These are phyloP conservation scores for Metschnikowia lochheadii DNA, from an alignment of 805 yeast genomes.

Conservation along the genomic window DNA sequence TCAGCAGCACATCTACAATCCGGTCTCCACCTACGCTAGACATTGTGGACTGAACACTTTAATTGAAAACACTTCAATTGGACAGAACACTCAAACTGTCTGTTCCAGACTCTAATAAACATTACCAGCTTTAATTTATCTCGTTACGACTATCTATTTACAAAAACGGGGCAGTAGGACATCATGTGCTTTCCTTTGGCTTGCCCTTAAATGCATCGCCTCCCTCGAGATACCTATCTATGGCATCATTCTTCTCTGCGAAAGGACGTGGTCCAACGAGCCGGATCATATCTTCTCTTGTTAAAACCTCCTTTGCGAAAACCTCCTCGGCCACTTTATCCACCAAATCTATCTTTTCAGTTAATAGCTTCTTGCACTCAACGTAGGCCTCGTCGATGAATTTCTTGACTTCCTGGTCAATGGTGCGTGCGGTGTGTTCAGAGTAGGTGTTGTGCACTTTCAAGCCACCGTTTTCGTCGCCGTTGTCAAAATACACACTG, in stretches of 20 bases:
- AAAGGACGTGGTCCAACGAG: slow-evolving; percentile 75
- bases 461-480: slow-evolving; percentile 43
- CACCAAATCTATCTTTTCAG: slow-evolving; percentile 57
- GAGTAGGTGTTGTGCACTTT: slow-evolving; percentile 82
- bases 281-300: slow-evolving; percentile 76
- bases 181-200: slow-evolving; percentile 14
- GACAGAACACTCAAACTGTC: not conserved
- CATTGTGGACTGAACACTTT: slow-evolving; percentile 1
- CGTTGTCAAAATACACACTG: slow-evolving; percentile 71
- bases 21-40: not conserved
- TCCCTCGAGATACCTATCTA: slow-evolving; percentile 76
- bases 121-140: not conserved
- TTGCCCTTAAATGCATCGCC: slow-evolving; percentile 38
- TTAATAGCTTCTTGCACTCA: slow-evolving; percentile 61
- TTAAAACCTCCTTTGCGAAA: slow-evolving; percentile 68
- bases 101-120: not conserved
- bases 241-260: slow-evolving; percentile 78
- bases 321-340: slow-evolving; percentile 72
- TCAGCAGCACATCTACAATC: not conserved
- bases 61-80: not conserved
- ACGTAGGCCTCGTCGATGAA: slow-evolving; percentile 73
- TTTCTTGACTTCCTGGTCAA: slow-evolving; percentile 79
- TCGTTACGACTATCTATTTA: slow-evolving; percentile 1
- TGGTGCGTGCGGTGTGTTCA: slow-evolving; percentile 75
- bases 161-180: not conserved